These are phyloP conservation scores for Aethionema arabicum DNA, from an alignment of 345 rosid genomes.

Conservation along the genomic window DNA sequence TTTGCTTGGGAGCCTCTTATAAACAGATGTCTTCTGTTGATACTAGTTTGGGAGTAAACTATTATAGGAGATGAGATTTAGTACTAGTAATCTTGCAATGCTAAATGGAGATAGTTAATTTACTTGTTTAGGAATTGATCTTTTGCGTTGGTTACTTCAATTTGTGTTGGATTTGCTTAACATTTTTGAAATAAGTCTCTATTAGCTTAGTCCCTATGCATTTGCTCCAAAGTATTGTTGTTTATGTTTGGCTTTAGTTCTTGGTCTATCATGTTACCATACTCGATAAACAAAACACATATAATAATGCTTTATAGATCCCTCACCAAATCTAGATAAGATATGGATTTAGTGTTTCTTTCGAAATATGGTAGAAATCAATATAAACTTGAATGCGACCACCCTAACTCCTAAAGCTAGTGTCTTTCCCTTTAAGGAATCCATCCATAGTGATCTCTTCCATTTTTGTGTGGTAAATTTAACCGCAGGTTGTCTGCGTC, in stretches of 20 bases:
- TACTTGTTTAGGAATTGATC: neutral
- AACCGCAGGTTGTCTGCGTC: conserved; percentile 69
- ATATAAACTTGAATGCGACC: conserved; percentile 2
- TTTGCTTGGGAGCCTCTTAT: neutral
- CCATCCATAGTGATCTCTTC: conserved; percentile 12
- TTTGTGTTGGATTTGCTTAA: neutral
- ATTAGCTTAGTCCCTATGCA: neutral
- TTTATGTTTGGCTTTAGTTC: neutral
- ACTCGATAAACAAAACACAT: conserved; percentile 1
- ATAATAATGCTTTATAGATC: neutral
- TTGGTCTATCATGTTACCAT: conserved; percentile 1
- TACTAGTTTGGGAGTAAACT: conserved; percentile 8
- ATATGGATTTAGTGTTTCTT: neutral
- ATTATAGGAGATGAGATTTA: neutral
- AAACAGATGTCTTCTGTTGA: neutral
- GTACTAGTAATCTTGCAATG: neutral
- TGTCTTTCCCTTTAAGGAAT: conserved; percentile 12
- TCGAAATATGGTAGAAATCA: neutral
- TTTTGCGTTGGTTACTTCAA: neutral
- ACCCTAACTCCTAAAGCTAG: conserved; percentile 9
- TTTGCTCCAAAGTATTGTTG: neutral
- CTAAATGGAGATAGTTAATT: neutral
- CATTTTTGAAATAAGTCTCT: neutral
- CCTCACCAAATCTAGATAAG: neutral
- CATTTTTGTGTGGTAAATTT: neutral